Evolutionary conservation across 306 rosid species (phyloP), one percentile per base, ranked within the genome.

Genomic region (Malus asiatica): DNA sequence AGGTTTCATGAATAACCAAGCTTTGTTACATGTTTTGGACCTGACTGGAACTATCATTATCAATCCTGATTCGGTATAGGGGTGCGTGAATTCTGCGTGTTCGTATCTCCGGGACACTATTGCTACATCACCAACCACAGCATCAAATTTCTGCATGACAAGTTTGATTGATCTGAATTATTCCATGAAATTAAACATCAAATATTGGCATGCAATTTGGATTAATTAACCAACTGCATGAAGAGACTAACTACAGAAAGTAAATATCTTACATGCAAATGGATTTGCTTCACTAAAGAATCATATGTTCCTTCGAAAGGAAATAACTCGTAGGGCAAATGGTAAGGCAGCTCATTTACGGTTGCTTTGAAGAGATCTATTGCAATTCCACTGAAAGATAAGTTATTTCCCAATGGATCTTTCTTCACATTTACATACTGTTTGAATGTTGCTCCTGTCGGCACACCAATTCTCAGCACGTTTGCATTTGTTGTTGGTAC

Each of bases 1-100:
- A 42, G 92, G 90, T 78, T 76, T 86, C 75, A 84, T 29, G 72
- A 88, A 84, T 46, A 88, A 33, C 80, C 81, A 82, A 20, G 78
- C 80, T 71, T 61, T 82, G 5, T 78, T 63, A 20, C 33, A 45
- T 23, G 64, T 11, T 42, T 76, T 74, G 66, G 83, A 70, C 68
- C 23, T 77, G 70, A 79, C 55, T 1, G 82, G 87, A 35, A 82
- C 90, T 44, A 88, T 51, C 93, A 86, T 88, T 74, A 71, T 77
- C 66, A 88, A 70, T 52, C 88, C 90, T 12, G 86, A 66, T 74
- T 86, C 84, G 20, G 84, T 73, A 82, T 82, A 86, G 10, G 90
- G 89, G 20, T 48, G 77, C 20, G 89, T 76, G 78, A 84, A 84
- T 52, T 84, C 89, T 42, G 84, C 90, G 22, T 80, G 32, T 35